Evolutionary conservation across 1,284 basidiomycete genomes (phyloP), one percentile per base, ranked within the genome.

Genomic region (Heterobasidion parviporum): DNA sequence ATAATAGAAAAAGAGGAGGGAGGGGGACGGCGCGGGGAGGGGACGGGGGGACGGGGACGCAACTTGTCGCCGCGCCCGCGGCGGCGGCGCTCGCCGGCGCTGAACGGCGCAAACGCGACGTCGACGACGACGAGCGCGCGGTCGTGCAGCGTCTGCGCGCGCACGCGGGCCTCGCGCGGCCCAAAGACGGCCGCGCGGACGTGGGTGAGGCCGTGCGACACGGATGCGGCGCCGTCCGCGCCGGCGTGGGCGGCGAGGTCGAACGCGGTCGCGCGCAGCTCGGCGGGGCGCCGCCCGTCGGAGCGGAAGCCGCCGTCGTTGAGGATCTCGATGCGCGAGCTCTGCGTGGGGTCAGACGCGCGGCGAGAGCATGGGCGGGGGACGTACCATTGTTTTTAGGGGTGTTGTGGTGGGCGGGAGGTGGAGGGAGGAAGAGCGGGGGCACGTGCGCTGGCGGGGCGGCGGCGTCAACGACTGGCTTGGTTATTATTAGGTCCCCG

Each of bases 111-210:
- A 14, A 94, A 81, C 16, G 78, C 83, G 44, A 97, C 83, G 65
- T 96, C 92, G 18, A 97, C 93, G 59, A 87, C 89, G 66, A 97
- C 77, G 52, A 83, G 82, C 26, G 89, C 93, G 46, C 89, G 83
- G 70, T 95, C 89, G 63, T 93, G 89, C 55, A 84, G 79, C 9
- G 82, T 87, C 56, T 86, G 84, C 3, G 82, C 86, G 57, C 85
- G 79, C 73, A 81, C 79, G 69, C 81, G 87, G 1, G 92, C 87
- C 72, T 98, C 96, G 58, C 92, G 76, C 0, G 96, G 97, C 0
- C 96, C 96, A 68, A 92, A 93, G 0, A 98, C 91, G 51, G 87
- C 86, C 8, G 90, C 91, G 15, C 85, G 76, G 8, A 97, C 92
- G 58, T 87, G 83, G 0, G 96, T 98, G 20, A 98, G 79, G 2